phyloP scores from a whole-genome alignment of 306 rosid genomes.

The Elaeagnus macrophylla region DNA sequence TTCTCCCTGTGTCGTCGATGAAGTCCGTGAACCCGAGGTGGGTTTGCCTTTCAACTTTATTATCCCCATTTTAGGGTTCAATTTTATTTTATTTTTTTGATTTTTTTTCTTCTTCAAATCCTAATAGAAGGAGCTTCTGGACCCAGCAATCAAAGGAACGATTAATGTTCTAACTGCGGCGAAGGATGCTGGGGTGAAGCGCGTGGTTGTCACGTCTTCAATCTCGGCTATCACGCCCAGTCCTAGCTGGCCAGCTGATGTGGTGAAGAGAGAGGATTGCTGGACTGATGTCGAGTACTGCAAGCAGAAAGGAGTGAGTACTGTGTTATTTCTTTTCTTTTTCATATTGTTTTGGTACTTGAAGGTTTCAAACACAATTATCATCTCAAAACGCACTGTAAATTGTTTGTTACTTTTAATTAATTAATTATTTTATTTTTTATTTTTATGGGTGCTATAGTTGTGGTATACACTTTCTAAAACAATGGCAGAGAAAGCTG shows the following conservation, averaged over 20 bases:
- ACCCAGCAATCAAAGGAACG: conserved; percentile 86
- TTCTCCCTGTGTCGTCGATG: conserved; percentile 64
- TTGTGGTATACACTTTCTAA: conserved; percentile 87
- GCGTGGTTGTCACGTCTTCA: conserved; percentile 84
- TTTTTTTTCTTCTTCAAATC: not conserved
- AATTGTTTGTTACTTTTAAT: not conserved
- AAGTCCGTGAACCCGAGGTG: conserved; percentile 67
- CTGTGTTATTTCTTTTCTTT: not conserved
- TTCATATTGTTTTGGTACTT: not conserved
- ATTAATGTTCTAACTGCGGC: conserved; percentile 64
- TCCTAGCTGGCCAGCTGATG: conserved; percentile 61
- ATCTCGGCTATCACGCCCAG: conserved; percentile 59
- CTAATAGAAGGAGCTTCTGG: conserved; percentile 43
- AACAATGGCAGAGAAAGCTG: conserved; percentile 80
- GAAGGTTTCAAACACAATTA: not conserved
- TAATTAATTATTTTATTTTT: not conserved
- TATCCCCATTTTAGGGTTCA: not conserved
- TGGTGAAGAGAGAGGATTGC: conserved; percentile 51
- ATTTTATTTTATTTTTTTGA: not conserved
- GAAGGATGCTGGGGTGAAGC: conserved; percentile 63
- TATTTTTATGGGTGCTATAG: conserved; percentile 26
- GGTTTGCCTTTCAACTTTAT: not conserved
- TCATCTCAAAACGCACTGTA: too few relatives aligned
- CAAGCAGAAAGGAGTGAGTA: conserved; percentile 53
- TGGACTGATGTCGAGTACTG: conserved; percentile 82